Percentiles rank a stretch among this genome's conserved stretches.
Conservation (phyloP, 345 rosid species). For the Carallia brachiata region DNA sequence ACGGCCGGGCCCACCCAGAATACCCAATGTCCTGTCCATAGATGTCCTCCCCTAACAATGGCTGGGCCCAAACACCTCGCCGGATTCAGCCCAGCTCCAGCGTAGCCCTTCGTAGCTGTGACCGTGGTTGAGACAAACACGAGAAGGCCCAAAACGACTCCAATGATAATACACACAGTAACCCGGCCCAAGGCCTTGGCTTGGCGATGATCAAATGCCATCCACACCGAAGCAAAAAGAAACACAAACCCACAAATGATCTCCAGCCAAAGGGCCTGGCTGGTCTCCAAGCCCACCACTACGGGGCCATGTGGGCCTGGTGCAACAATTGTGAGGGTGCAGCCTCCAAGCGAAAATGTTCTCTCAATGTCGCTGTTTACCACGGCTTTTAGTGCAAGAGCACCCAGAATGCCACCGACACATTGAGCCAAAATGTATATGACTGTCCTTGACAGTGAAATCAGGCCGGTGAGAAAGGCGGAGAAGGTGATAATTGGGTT, state of each 20-base stretch:
- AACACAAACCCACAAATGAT: constrained; percentile 39
- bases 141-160: constrained; percentile 32
- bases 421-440: constrained; percentile 42
- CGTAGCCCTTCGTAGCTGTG: constrained; percentile 39
- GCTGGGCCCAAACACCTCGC: constrained; percentile 51
- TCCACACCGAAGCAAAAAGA: constrained; percentile 38
- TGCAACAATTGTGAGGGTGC: constrained; percentile 22
- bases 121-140: constrained; percentile 44
- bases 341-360: constrained; percentile 41
- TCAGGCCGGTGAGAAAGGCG: constrained; percentile 29
- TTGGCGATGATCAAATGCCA: constrained; percentile 46
- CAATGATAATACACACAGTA: constrained; percentile 28
- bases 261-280: constrained; percentile 36
- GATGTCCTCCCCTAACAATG: constrained; percentile 25
- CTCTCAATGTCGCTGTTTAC: constrained; percentile 15
- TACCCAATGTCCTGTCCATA: constrained; percentile 30
- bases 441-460: constrained; percentile 21
- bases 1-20: constrained; percentile 27
- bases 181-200: constrained; percentile 37
- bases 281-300: constrained; percentile 13
- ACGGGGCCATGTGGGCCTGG: constrained; percentile 32
- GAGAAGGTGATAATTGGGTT: constrained; percentile 35
- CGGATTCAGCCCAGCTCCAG: constrained; percentile 52
- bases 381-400: constrained; percentile 30
- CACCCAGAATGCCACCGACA: constrained; percentile 35